A percentile compares a stretch with the other conserved stretches of the same genome.
Evolutionary conservation across 305 asterid genomes (phyloP).

Genomic region (Ruellia speciosa): DNA sequence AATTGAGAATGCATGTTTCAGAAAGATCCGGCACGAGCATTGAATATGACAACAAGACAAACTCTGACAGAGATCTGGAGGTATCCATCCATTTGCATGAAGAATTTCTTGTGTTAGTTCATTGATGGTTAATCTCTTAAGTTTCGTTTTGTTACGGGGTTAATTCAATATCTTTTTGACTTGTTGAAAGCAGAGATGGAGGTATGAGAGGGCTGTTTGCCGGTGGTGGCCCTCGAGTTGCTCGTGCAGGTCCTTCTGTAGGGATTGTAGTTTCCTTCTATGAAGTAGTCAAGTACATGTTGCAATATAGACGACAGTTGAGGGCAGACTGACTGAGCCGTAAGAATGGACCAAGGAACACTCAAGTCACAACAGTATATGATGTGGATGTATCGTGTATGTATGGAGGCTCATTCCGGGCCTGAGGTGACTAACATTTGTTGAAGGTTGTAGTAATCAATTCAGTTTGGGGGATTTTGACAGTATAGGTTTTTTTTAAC

Average conservation of each 20-base stretch:
- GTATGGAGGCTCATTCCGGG: no score
- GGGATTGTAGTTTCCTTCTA: conserved; percentile 84
- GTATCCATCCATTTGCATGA: conserved; percentile 24
- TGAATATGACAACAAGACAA: conserved; percentile 64
- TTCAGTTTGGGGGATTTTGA: no score
- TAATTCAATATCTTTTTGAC: neutral
- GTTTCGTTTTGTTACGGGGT: neutral
- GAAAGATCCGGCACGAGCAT: conserved; percentile 67
- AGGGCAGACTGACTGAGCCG: neutral
- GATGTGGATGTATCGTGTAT: neutral
- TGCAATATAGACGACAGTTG: conserved; percentile 33
- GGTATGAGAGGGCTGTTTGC: conserved; percentile 59
- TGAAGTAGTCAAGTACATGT: conserved; percentile 54
- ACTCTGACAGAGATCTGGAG: conserved; percentile 77
- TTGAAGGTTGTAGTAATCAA: no score
- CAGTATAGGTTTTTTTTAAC: no score
- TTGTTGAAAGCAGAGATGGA: conserved; percentile 50
- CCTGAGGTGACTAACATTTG: no score
- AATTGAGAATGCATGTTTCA: conserved; percentile 19
- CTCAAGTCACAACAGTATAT: neutral
- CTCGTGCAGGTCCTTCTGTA: conserved; percentile 77
- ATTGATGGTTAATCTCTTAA: neutral
- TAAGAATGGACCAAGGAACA: neutral
- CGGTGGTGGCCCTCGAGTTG: conserved; percentile 68
- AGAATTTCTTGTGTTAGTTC: no score